Percentiles rank a stretch among this genome's conserved stretches.
These are phyloP conservation scores for Baorangia bicolor DNA, from an alignment of 768 basidiomycete species.

Conservation along the genomic window DNA sequence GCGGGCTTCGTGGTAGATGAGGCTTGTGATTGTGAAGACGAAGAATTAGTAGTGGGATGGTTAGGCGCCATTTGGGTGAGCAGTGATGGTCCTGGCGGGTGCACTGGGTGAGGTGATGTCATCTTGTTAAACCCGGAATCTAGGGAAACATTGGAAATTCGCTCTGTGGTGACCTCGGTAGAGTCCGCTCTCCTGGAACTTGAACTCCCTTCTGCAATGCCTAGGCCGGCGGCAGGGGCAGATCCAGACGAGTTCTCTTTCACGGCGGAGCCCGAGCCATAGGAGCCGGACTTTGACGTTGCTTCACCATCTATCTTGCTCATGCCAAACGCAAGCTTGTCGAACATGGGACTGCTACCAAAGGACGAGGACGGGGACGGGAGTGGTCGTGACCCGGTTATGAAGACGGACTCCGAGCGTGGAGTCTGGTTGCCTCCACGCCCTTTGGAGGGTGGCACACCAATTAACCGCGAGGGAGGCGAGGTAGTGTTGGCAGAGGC, in stretches of 20 bases:
- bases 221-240: constrained; percentile 1
- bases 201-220: constrained; percentile 11
- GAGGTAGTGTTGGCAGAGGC: constrained; percentile 35
- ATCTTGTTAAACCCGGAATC: constrained; percentile 41
- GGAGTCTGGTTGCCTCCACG: constrained; percentile 97
- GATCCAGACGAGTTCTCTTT: constrained; percentile 26
- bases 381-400: constrained; percentile 91
- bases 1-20: constrained; percentile 22
- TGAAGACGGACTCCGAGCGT: constrained; percentile 74
- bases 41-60: constrained; percentile 17
- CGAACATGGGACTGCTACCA: constrained; percentile 68
- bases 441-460: constrained; percentile 90
- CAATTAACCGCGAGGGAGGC: constrained; percentile 67
- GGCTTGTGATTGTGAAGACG: constrained; percentile 29
- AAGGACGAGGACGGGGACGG: constrained; percentile 81
- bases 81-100: constrained; percentile 62
- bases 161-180: constrained; percentile 47
- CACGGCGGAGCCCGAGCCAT: constrained; percentile 24
- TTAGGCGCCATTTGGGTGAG: constrained; percentile 67
- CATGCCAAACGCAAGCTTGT: constrained; percentile 93
- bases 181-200: constrained; percentile 33
- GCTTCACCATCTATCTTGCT: constrained; percentile 69
- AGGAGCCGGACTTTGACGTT: constrained; percentile 35
- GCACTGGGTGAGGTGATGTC: constrained; percentile 35
- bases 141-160: constrained; percentile 49